Evolutionary conservation across 257 asterid species (phyloP), one percentile per base, ranked within the genome.

Genomic region (Echites panduratus): DNA sequence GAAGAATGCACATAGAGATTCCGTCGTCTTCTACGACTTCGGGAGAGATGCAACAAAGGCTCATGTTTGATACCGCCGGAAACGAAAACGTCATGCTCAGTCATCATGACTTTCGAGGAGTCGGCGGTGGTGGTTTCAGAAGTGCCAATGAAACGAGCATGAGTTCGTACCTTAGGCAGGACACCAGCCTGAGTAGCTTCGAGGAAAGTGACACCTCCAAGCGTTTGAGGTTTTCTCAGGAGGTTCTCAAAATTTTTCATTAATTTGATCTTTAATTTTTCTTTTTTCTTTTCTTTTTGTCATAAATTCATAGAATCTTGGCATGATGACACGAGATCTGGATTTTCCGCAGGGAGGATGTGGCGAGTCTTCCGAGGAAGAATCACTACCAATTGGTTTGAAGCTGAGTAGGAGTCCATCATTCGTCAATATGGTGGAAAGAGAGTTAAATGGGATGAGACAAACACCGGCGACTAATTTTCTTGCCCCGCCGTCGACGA

Each of bases 371-470:
- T 41, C 57, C 1, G 67, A 53, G 8, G 64, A 24, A 52, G 68
- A 57, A 66, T 54, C 72, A 7, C 56, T 80, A 27, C 82, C 78
- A n/a, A 82, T 91, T 16, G 97, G 96, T 0, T 38, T 91, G 82
- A 79, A 26, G 16, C 73, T 91, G 5, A 73, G 52, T 0, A 86
- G 70, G 71, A 78, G 95, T 9, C 82, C 84, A n/a, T 89, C 96
- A 7, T 83, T 91, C 24, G 24, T 86, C 0, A 78, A 57, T 9
- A 47, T 79, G 69, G 0, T 89, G 59, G 78, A 81, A 43, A 62
- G 0, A 17, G 44, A 29, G 5, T 40, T 86, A 57, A 66, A 73
- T 1, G 44, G 74, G 43, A 10, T 8, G 24, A 57, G 54, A 16
- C 52, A 52, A 4, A 68, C 40, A 50, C 45, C 53, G 50, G 38